Percentiles rank a stretch among this genome's conserved stretches.
phyloP scores from a whole-genome alignment of 805 yeast genomes.

The Cyberlindnera misumaiensis region DNA sequence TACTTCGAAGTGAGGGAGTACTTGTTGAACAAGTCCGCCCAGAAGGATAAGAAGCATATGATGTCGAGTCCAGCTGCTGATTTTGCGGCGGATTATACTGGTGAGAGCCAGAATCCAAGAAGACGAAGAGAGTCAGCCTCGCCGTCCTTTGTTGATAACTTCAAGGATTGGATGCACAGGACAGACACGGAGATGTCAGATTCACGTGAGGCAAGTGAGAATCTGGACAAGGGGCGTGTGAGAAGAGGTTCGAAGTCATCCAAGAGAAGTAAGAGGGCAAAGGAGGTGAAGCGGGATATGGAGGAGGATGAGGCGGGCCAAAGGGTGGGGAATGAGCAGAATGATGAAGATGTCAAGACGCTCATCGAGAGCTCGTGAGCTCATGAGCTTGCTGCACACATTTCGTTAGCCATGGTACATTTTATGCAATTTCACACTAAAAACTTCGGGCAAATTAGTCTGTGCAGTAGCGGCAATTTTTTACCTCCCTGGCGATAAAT shows the following conservation, averaged over 20 bases:
- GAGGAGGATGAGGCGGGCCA: slow-evolving; percentile 1
- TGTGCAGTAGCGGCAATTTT: too few relatives aligned
- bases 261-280: slow-evolving; percentile 1
- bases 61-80: slow-evolving; percentile 12
- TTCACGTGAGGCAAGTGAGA: slow-evolving; percentile 4
- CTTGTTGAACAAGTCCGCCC: slow-evolving; percentile 39
- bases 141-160: slow-evolving; percentile 24
- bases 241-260: neutral
- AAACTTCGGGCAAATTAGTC: too few relatives aligned
- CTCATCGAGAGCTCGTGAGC: slow-evolving; percentile 3
- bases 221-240: slow-evolving; percentile 1
- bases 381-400: too few relatives aligned
- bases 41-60: slow-evolving; percentile 13
- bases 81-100: slow-evolving; percentile 55
- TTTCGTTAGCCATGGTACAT: too few relatives aligned
- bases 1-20: slow-evolving; percentile 81
- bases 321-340: slow-evolving; percentile 4
- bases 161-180: slow-evolving; percentile 31
- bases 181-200: slow-evolving; percentile 15
- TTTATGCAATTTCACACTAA: too few relatives aligned
- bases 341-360: slow-evolving; percentile 12
- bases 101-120: slow-evolving; percentile 35
- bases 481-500: too few relatives aligned
- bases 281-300: slow-evolving; percentile 3
- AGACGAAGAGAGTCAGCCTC: slow-evolving; percentile 11